A percentile compares a stretch with the other conserved stretches of the same genome.
phyloP scores from a whole-genome alignment of 768 basidiomycete genomes.

The Hebeloma cylindrosporum region DNA sequence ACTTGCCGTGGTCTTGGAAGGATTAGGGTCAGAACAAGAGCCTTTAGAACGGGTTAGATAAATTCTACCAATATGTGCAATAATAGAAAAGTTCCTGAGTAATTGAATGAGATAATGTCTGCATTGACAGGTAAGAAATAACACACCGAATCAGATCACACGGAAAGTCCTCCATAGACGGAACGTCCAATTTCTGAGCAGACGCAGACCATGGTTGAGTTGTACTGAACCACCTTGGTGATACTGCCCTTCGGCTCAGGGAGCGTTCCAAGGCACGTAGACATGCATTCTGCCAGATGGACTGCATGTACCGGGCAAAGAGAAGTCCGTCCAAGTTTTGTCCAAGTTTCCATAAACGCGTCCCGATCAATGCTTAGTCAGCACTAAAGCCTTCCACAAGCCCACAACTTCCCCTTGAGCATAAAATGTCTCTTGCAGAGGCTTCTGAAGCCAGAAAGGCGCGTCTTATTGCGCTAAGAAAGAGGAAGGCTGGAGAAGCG shows the following conservation, averaged over 20 bases:
- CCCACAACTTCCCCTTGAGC: neutral
- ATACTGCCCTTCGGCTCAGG: slow-evolving; percentile 5
- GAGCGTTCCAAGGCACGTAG: slow-evolving; percentile 25
- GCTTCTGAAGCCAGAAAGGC: slow-evolving; percentile 81
- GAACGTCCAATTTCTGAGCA: slow-evolving; percentile 28
- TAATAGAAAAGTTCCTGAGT: slow-evolving; percentile 88
- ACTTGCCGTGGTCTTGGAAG: slow-evolving; percentile 86
- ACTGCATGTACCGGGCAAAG: slow-evolving; percentile 23
- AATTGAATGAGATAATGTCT: no score
- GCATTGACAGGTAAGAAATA: neutral
- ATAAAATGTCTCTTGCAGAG: slow-evolving; percentile 61
- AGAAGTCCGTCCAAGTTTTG: neutral
- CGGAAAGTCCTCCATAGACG: slow-evolving; percentile 62
- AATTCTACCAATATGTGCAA: slow-evolving; percentile 83
- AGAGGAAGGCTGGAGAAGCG: slow-evolving; percentile 62
- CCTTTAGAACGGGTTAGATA: neutral
- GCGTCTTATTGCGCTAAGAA: slow-evolving; percentile 74
- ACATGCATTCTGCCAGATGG: slow-evolving; percentile 28
- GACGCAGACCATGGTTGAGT: slow-evolving; percentile 24
- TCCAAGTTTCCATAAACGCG: slow-evolving; percentile 1
- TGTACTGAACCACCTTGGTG: slow-evolving; percentile 15
- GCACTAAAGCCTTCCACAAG: slow-evolving; percentile 1
- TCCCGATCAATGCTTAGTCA: slow-evolving; percentile 22
- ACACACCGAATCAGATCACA: slow-evolving; percentile 67
- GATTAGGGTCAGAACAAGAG: slow-evolving; percentile 4